Conservation (phyloP, 192 early-diverging fungal genomes). For the Coemansia guatemalensis region DNA sequence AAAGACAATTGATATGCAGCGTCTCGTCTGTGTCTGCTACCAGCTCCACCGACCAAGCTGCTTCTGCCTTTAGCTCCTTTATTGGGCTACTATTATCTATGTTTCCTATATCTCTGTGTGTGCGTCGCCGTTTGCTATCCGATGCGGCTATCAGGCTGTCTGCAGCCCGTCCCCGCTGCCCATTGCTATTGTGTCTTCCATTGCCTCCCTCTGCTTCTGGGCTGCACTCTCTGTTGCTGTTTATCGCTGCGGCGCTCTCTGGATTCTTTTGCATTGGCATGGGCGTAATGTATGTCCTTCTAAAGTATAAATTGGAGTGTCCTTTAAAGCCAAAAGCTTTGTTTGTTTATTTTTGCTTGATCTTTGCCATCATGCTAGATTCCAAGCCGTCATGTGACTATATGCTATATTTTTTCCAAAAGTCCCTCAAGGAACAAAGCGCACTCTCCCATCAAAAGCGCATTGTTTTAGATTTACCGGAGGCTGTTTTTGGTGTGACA, state of each 20-base stretch:
- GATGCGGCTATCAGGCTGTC: not conserved
- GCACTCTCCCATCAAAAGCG: not conserved
- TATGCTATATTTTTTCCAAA: not conserved
- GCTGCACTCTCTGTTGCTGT: not conserved
- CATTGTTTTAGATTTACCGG: not conserved
- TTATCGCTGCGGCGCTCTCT: not conserved
- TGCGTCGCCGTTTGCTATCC: conserved; percentile 19
- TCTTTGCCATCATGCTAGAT: not conserved
- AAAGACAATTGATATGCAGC: conserved; percentile 29
- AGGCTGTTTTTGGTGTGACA: not conserved
- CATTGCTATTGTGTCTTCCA: not conserved
- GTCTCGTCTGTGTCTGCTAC: conserved; percentile 34
- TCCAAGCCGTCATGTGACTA: not conserved
- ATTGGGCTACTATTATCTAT: not conserved
- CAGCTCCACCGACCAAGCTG: conserved; percentile 30
- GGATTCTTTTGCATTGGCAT: not conserved
- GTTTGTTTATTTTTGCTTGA: not conserved
- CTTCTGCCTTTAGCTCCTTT: not conserved
- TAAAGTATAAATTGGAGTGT: not conserved
- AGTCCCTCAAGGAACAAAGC: not conserved
- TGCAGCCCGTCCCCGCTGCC: not conserved
- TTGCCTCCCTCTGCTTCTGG: not conserved
- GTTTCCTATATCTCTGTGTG: not conserved
- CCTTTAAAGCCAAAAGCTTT: not conserved
- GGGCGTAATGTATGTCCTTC: not conserved